Percentiles rank a stretch among this genome's conserved stretches.
These are phyloP conservation scores for Sugiyamaella floridensis DNA, from an alignment of 805 yeast species.

Conservation along the genomic window DNA sequence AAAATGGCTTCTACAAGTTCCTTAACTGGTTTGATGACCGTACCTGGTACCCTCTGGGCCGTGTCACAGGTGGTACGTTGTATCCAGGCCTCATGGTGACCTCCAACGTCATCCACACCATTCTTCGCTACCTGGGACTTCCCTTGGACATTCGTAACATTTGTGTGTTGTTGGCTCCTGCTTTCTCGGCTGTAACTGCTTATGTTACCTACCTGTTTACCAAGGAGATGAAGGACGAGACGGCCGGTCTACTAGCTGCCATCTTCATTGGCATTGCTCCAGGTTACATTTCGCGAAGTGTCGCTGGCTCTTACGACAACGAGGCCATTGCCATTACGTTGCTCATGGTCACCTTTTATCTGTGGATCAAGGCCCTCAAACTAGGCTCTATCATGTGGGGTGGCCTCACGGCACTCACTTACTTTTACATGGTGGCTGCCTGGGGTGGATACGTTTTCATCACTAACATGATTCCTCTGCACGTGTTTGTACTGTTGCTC, in stretches of 20 bases:
- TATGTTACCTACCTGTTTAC: conserved; percentile 82
- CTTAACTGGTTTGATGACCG: conserved; percentile 98
- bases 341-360: conserved; percentile 88
- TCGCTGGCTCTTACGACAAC: conserved; percentile 97
- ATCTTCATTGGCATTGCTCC: conserved; percentile 97
- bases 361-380: conserved; percentile 93
- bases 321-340: conserved; percentile 97
- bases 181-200: conserved; percentile 89
- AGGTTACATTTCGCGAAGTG: conserved; percentile 96
- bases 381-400: conserved; percentile 84
- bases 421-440: conserved; percentile 98
- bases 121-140: conserved; percentile 55
- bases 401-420: conserved; percentile 73
- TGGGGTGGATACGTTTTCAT: conserved; percentile 99
- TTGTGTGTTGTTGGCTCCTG: conserved; percentile 95
- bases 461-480: conserved; percentile 94
- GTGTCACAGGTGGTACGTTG: conserved; percentile 98
- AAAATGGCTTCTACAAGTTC: conserved; percentile 80
- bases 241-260: conserved; percentile 89
- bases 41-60: conserved; percentile 98
- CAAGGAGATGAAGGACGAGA: conserved; percentile 78
- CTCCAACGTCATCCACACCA: conserved; percentile 80
- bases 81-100: conserved; percentile 99
- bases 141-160: conserved; percentile 94
- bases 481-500: conserved; percentile 77